These are phyloP conservation scores for Globisporangium canariense DNA, from an alignment of 352 stramenopile genomes.

Conservation along the genomic window DNA sequence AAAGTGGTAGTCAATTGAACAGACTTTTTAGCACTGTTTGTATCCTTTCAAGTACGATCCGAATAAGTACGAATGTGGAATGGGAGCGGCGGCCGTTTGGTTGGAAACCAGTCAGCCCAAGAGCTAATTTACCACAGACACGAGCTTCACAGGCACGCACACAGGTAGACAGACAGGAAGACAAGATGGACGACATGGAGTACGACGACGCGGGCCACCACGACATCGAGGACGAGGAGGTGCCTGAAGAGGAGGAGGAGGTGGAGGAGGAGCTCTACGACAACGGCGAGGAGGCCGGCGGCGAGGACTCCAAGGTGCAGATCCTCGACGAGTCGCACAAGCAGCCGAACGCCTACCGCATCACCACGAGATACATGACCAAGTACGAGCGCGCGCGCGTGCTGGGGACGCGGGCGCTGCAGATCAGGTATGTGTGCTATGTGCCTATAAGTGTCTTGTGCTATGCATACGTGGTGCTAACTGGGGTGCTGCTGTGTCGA, in stretches of 20 bases:
- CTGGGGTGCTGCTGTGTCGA: neutral
- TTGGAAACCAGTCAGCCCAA: conserved; percentile 14
- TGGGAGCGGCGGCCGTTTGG: conserved; percentile 7
- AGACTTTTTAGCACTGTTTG: neutral
- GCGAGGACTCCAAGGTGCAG: conserved; percentile 65
- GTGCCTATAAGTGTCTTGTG: neutral
- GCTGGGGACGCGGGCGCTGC: conserved; percentile 96
- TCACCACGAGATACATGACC: conserved; percentile 99
- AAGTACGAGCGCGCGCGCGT: conserved; percentile 99
- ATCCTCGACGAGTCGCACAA: conserved; percentile 86
- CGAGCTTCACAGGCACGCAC: neutral
- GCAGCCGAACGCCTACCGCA: conserved; percentile 84
- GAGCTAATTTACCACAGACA: conserved; percentile 1
- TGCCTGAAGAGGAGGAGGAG: conserved; percentile 80
- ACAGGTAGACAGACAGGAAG: neutral
- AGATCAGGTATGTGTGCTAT: conserved; percentile 90
- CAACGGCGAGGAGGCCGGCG: conserved; percentile 42
- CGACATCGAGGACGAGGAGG: conserved; percentile 84
- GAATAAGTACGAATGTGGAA: conserved; percentile 1
- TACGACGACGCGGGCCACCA: conserved; percentile 73
- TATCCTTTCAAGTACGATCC: neutral
- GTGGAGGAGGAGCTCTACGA: conserved; percentile 72
- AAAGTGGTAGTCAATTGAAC: too few species aligned
- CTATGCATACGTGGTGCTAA: neutral
- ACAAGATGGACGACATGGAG: conserved; percentile 81